These are phyloP conservation scores for Cylindricascospora bacillispora DNA, from an alignment of 1,139 yeast genomes.

Conservation along the genomic window DNA sequence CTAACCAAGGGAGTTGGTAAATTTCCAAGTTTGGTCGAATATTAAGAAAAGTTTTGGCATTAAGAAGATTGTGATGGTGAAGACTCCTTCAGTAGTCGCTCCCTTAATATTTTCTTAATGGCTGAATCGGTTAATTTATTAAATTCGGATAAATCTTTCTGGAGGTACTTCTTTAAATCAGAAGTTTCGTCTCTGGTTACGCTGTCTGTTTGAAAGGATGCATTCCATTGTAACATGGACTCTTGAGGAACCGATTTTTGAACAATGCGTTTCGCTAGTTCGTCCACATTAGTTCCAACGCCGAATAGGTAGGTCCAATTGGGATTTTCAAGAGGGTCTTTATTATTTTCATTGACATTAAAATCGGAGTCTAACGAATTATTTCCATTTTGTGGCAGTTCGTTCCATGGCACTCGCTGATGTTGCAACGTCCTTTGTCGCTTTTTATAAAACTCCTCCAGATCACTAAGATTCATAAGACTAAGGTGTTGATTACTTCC, in stretches of 20 bases:
- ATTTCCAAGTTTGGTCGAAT: conserved; percentile 1
- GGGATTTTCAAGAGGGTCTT: background rate
- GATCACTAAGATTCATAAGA: no score
- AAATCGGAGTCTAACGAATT: background rate
- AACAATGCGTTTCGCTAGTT: no score
- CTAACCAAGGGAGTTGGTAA: background rate
- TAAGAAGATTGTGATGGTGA: no score
- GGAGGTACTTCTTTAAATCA: conserved; percentile 32
- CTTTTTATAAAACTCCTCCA: no score
- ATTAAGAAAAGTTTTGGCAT: no score
- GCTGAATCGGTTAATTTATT: conserved; percentile 30
- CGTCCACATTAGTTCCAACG: background rate
- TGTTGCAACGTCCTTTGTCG: no score
- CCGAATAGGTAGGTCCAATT: background rate
- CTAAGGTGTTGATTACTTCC: no score
- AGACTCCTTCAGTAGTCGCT: conserved; percentile 23
- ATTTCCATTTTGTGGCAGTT: no score
- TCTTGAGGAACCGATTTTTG: no score
- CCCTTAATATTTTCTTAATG: conserved; percentile 30
- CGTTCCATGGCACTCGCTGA: no score
- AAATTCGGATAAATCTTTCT: conserved; percentile 27
- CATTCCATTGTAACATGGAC: conserved; percentile 3
- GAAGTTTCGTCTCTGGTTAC: conserved; percentile 26
- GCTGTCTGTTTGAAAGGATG: conserved; percentile 3
- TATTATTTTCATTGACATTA: no score